A percentile compares a stretch with the other conserved stretches of the same genome.
Evolutionary conservation across 1,139 yeast genomes (phyloP).

Genomic region (Yamadazyma trypodendri): DNA sequence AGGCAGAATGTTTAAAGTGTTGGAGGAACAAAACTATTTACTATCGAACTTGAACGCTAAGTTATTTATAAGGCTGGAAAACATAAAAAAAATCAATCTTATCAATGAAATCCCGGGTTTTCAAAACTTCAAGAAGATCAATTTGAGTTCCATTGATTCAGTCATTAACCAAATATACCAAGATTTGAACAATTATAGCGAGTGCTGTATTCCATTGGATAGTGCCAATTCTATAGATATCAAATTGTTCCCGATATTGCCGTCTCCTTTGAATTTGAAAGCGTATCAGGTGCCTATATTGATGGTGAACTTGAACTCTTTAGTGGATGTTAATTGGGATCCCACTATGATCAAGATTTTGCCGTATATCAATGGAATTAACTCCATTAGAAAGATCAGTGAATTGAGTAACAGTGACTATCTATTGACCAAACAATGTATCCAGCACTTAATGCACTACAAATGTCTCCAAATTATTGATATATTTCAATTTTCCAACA

Average conservation of each 20-base stretch:
- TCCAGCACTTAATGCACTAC: conserved; percentile 89
- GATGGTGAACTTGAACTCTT: conserved; percentile 64
- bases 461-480: conserved; percentile 81
- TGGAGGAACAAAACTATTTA: conserved; percentile 85
- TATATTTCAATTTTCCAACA: conserved; percentile 83
- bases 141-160: conserved; percentile 67
- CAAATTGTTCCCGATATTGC: conserved; percentile 81
- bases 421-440: conserved; percentile 75
- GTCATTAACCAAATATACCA: conserved; percentile 86
- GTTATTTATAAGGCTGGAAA: conserved; percentile 32
- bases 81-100: conserved; percentile 12
- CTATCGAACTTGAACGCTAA: conserved; percentile 54
- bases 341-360: conserved; percentile 89
- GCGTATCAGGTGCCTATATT: conserved; percentile 87
- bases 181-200: conserved; percentile 91
- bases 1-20: conserved; percentile 84
- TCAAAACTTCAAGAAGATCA: conserved; percentile 39
- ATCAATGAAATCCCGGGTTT: conserved; percentile 36
- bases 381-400: conserved; percentile 76
- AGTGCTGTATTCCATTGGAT: conserved; percentile 91
- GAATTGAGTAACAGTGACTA: conserved; percentile 81
- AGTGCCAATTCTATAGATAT: conserved; percentile 88
- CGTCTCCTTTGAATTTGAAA: conserved; percentile 76
- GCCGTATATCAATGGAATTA: conserved; percentile 85
- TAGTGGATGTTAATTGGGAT: conserved; percentile 93